A percentile compares a stretch with the other conserved stretches of the same genome.
Conservation (phyloP, 176 grass and related monocot species). For the Zoysia pacifica region DNA sequence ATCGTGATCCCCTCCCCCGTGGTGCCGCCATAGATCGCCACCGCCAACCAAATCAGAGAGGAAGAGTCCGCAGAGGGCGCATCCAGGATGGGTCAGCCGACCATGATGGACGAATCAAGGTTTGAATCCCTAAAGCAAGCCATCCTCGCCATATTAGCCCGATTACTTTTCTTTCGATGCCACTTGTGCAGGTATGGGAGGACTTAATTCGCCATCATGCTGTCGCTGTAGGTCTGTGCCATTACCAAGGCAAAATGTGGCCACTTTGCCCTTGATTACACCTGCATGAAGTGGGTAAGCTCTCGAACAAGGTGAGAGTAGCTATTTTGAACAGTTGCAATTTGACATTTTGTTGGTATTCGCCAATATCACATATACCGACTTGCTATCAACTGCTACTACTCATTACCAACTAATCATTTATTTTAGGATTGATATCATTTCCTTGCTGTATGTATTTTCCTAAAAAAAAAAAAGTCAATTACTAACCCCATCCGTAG, state of each 20-base stretch:
- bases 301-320: constrained; percentile 63
- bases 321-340: neutral
- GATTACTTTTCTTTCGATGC: constrained; percentile 2
- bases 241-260: constrained; percentile 56
- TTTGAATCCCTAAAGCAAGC: neutral
- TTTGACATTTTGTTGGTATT: neutral
- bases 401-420: no score
- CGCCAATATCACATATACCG: neutral
- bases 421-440: no score
- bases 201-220: constrained; percentile 73
- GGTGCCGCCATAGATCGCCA: no score
- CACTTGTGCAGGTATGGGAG: constrained; percentile 83
- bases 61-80: no score
- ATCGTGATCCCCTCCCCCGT: no score
- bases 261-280: constrained; percentile 97
- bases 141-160: constrained; percentile 20
- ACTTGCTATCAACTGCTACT: no score
- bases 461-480: no score
- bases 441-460: no score
- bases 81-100: no score
- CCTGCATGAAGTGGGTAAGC: constrained; percentile 96
- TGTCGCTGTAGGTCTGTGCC: constrained; percentile 47
- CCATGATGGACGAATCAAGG: constrained; percentile 87
- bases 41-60: no score
- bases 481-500: neutral